phyloP scores from a whole-genome alignment of 148 eudicot species.

The Diospyros kaki region DNA sequence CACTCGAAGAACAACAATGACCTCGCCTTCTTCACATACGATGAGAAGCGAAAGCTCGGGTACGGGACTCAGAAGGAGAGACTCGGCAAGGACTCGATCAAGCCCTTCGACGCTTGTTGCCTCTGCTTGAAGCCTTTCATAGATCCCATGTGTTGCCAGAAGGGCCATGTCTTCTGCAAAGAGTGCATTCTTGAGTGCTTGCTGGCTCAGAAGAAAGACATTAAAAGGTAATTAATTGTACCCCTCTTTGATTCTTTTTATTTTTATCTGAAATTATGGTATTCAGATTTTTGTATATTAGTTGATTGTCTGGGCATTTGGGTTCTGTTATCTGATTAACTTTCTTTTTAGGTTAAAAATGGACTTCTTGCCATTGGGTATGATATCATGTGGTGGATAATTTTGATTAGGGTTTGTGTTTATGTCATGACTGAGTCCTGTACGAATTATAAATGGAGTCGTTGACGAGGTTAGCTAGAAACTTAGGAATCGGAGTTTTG shows the following conservation, averaged over 20 bases:
- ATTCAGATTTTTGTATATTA: background rate
- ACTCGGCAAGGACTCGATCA: conserved; percentile 84
- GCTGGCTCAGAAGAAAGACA: conserved; percentile 87
- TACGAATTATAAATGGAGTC: no score
- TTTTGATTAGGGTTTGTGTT: background rate
- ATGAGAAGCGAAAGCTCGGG: conserved; percentile 86
- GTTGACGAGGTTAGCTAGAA: no score
- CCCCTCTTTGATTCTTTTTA: background rate
- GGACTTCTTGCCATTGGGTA: background rate
- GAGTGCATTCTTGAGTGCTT: conserved; percentile 91
- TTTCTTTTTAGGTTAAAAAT: background rate
- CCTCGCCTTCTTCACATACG: conserved; percentile 90
- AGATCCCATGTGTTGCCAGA: conserved; percentile 71
- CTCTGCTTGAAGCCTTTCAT: conserved; percentile 87
- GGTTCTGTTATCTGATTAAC: no score
- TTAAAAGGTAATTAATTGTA: conserved; percentile 50
- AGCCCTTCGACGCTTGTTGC: conserved; percentile 81
- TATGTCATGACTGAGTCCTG: background rate
- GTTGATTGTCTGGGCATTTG: background rate
- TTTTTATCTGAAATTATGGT: background rate
- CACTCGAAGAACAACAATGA: conserved; percentile 98
- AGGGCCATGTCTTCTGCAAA: conserved; percentile 90
- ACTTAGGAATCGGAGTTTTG: no score
- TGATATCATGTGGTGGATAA: background rate
- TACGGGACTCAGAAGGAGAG: conserved; percentile 93